Conservation (phyloP, 75 land plant species). For the Picea glauca region DNA sequence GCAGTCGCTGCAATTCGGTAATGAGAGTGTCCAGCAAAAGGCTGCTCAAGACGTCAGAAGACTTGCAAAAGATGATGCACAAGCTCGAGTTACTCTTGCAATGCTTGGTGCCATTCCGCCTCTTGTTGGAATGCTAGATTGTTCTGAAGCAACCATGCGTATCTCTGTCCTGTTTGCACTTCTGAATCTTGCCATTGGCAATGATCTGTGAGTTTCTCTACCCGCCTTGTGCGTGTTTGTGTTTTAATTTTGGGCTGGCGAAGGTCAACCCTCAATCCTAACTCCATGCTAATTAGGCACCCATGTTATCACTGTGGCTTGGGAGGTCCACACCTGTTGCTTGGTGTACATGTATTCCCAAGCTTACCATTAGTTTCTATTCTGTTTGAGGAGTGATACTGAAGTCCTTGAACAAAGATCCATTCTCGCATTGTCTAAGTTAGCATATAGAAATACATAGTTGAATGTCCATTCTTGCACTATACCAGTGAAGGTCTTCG, state of each 20-base stretch:
- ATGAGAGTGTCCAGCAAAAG: neutral
- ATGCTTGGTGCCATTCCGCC: constrained; percentile 84
- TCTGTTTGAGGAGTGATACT: neutral
- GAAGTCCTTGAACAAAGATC: neutral
- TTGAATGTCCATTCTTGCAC: neutral
- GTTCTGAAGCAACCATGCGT: constrained; percentile 24
- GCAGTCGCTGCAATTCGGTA: constrained; percentile 16
- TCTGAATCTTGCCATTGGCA: constrained; percentile 68
- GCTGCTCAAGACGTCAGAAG: constrained; percentile 49
- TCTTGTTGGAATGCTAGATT: constrained; percentile 48
- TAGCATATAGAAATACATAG: neutral
- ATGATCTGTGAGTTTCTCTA: constrained; percentile 50
- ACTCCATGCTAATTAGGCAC: too few relatives aligned
- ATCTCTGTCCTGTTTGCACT: constrained; percentile 55
- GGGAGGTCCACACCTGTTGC: too few relatives aligned
- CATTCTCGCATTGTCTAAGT: neutral
- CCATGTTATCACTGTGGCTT: too few relatives aligned
- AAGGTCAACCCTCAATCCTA: too few relatives aligned
- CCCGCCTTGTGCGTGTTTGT: neutral
- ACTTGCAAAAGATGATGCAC: constrained; percentile 50
- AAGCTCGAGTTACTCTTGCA: constrained; percentile 61
- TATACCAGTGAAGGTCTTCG: neutral
- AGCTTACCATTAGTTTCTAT: neutral
- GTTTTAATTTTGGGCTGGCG: too few relatives aligned
- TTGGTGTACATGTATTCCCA: neutral